A percentile compares a stretch with the other conserved stretches of the same genome.
These are phyloP conservation scores for Penicillium sp. DNA, from an alignment of 2,329 filamentous ascomycete genomes.

Conservation along the genomic window DNA sequence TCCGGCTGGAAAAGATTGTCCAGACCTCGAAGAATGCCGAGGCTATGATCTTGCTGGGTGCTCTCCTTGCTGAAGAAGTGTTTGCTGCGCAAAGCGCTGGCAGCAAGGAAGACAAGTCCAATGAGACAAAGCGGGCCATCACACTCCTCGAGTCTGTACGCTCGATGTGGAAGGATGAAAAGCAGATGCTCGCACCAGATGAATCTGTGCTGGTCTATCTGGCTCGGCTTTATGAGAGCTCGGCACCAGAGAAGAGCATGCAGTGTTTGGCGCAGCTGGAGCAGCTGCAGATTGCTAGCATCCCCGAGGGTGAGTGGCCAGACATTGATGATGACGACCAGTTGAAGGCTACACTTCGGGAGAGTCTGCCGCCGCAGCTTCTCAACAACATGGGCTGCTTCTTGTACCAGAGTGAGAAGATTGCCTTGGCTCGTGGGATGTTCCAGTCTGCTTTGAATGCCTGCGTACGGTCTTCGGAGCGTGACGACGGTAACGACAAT, in stretches of 20 bases:
- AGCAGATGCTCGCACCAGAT: slow-evolving; percentile 79
- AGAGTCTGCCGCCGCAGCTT: slow-evolving; percentile 81
- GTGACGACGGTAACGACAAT: slow-evolving; percentile 74
- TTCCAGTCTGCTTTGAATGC: slow-evolving; percentile 91
- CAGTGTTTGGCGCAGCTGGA: slow-evolving; percentile 92
- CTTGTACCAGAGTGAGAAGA: slow-evolving; percentile 83
- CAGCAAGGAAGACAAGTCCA: slow-evolving; percentile 87
- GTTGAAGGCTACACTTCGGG: slow-evolving; percentile 63
- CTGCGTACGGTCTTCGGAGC: slow-evolving; percentile 77
- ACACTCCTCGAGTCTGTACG: slow-evolving; percentile 81
- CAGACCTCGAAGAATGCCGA: slow-evolving; percentile 81
- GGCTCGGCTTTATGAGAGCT: slow-evolving; percentile 83
- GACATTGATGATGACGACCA: slow-evolving; percentile 62
- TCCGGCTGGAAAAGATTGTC: slow-evolving; percentile 90
- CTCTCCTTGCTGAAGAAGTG: slow-evolving; percentile 90
- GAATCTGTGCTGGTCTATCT: slow-evolving; percentile 88
- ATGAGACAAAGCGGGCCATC: slow-evolving; percentile 84
- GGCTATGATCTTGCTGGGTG: slow-evolving; percentile 88
- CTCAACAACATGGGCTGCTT: slow-evolving; percentile 98
- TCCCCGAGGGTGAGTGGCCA: slow-evolving; percentile 69
- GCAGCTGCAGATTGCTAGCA: slow-evolving; percentile 79
- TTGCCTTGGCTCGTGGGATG: slow-evolving; percentile 75
- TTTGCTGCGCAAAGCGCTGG: slow-evolving; percentile 74
- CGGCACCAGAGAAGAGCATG: slow-evolving; percentile 84
- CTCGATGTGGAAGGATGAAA: slow-evolving; percentile 87